A percentile compares a stretch with the other conserved stretches of the same genome.
phyloP scores from a whole-genome alignment of 2,329 filamentous ascomycete genomes.

The Biscogniauxia sp. region DNA sequence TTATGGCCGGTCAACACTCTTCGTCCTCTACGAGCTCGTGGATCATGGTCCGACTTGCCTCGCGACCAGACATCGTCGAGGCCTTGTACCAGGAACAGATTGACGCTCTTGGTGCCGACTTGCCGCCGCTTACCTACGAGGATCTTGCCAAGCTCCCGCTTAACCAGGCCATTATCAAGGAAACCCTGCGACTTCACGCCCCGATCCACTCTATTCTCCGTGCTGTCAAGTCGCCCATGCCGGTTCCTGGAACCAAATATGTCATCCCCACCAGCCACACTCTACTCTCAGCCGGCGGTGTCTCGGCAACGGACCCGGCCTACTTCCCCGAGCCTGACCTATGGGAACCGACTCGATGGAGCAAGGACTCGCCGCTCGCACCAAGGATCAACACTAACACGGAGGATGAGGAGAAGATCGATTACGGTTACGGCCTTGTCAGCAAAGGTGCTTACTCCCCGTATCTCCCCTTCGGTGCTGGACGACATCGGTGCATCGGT shows the following conservation, averaged over 20 bases:
- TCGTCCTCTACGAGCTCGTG: constrained; percentile 81
- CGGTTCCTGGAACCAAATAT: constrained; percentile 77
- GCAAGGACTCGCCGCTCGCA: constrained; percentile 58
- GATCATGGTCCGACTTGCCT: constrained; percentile 79
- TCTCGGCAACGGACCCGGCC: constrained; percentile 67
- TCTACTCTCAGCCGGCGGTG: constrained; percentile 81
- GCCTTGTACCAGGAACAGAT: constrained; percentile 83
- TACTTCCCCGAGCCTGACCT: constrained; percentile 79
- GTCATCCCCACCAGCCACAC: constrained; percentile 77
- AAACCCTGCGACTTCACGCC: constrained; percentile 85
- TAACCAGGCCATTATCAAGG: constrained; percentile 82
- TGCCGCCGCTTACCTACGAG: constrained; percentile 74
- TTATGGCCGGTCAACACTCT: constrained; percentile 91
- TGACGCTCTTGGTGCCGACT: constrained; percentile 66
- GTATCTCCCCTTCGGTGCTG: constrained; percentile 92
- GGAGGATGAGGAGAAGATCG: constrained; percentile 71
- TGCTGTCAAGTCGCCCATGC: constrained; percentile 84
- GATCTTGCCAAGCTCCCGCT: constrained; percentile 75
- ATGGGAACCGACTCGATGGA: constrained; percentile 94
- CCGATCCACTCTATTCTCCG: constrained; percentile 96
- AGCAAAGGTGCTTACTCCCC: constrained; percentile 87
- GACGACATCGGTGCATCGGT: constrained; percentile 90
- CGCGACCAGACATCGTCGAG: constrained; percentile 73
- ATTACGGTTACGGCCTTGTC: constrained; percentile 91
- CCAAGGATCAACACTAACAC: constrained; percentile 46